Evolutionary conservation across 768 basidiomycete genomes (phyloP).

Genomic region (Termitomyces sp.): DNA sequence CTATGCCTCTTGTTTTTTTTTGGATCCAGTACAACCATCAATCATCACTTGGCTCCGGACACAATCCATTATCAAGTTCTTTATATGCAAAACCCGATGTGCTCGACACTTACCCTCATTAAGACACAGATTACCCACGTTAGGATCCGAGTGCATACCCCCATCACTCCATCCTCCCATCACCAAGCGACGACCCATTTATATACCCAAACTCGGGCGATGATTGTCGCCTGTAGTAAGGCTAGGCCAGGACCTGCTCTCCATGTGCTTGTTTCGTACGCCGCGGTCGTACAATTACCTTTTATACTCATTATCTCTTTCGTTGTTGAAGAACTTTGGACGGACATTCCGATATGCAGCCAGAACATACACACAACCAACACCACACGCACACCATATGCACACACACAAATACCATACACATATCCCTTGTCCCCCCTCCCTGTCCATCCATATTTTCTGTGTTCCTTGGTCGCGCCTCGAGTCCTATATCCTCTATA

Average conservation of each 20-base stretch:
- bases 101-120: conserved; percentile 22
- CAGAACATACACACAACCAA: conserved; percentile 11
- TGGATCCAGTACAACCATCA: conserved; percentile 18
- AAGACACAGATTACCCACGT: conserved; percentile 9
- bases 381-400: conserved; percentile 7
- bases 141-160: conserved; percentile 14
- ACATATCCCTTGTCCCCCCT: conserved; percentile 12
- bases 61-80: conserved; percentile 14
- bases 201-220: conserved; percentile 19
- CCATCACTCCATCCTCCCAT: conserved; percentile 3
- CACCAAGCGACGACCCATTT: conserved; percentile 8
- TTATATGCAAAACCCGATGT: conserved; percentile 19
- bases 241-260: conserved; percentile 12
- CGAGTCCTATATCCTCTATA: conserved; percentile 1
- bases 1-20: conserved; percentile 15
- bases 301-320: conserved; percentile 17
- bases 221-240: conserved; percentile 13
- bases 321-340: conserved; percentile 22
- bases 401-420: conserved; percentile 7
- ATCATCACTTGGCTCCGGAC: conserved; percentile 7
- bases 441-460: conserved; percentile 14
- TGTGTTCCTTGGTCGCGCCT: conserved; percentile 5
- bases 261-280: conserved; percentile 14
- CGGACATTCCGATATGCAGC: conserved; percentile 26
- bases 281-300: conserved; percentile 16